phyloP scores from a whole-genome alignment of 495 filamentous ascomycete species.

The Penicillium antarcticum region DNA sequence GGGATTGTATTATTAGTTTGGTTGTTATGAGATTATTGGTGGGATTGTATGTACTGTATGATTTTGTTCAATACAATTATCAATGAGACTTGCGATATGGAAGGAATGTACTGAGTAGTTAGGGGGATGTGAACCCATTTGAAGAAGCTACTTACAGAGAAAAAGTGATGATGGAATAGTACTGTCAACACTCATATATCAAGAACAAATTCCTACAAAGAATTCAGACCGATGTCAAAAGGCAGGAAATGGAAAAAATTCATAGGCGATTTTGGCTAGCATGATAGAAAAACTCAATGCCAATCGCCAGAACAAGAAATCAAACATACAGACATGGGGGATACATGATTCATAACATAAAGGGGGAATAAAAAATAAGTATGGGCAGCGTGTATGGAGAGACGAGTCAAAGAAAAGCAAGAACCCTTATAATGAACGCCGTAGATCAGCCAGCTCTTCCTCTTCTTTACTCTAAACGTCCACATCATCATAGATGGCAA shows the following conservation, averaged over 20 bases:
- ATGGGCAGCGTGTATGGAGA: not conserved
- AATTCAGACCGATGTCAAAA: not conserved
- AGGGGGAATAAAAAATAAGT: constrained; percentile 23
- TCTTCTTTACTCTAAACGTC: constrained; percentile 8
- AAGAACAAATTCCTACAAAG: no score
- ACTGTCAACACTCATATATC: no score
- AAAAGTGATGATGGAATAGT: no score
- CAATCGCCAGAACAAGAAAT: not conserved
- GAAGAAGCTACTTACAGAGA: no score
- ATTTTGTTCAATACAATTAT: no score
- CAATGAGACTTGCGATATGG: no score
- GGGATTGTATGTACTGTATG: no score
- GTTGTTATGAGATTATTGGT: not conserved
- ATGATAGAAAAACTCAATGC: not conserved
- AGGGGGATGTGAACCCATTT: no score
- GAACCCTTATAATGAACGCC: not conserved
- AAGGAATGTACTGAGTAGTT: no score
- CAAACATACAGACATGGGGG: constrained; percentile 10
- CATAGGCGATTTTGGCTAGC: not conserved
- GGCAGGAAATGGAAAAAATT: not conserved
- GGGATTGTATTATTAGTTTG: not conserved
- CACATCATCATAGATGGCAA: not conserved
- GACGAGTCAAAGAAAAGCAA: not conserved
- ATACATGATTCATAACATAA: constrained; percentile 17
- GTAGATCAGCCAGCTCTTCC: not conserved